Evolutionary conservation across 257 asterid species (phyloP).

Genomic region (Plantago ovata): DNA sequence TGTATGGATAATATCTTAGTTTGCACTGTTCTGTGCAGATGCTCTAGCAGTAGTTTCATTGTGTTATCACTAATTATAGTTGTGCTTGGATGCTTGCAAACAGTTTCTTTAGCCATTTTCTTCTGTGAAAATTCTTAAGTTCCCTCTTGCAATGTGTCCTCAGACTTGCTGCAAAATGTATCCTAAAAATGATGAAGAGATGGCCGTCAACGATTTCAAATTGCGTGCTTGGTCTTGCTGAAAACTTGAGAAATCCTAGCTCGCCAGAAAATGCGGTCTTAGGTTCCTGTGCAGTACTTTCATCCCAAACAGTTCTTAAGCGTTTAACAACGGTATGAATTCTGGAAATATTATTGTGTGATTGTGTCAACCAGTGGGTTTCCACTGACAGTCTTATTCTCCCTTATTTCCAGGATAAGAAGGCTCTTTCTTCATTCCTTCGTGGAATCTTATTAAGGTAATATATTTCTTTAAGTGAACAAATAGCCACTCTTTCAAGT

Average conservation of each 20-base stretch:
- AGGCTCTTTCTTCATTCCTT: conserved; percentile 87
- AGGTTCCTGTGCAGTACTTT: conserved; percentile 95
- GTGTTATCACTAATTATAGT: not conserved
- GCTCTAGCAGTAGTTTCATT: conserved; percentile 7
- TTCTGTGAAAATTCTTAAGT: conserved; percentile 18
- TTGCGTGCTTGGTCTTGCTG: conserved; percentile 66
- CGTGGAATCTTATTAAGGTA: conserved; percentile 91
- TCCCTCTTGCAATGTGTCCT: conserved; percentile 19
- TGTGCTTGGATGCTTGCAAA: too few relatives aligned
- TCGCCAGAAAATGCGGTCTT: conserved; percentile 84
- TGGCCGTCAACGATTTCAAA: conserved; percentile 96
- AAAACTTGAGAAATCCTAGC: conserved; percentile 57
- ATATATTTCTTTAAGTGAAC: conserved; percentile 17
- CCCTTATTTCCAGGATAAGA: conserved; percentile 60
- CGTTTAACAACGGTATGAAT: conserved; percentile 72
- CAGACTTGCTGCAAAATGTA: conserved; percentile 81
- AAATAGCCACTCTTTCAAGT: conserved; percentile 13
- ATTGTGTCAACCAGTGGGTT: conserved; percentile 7
- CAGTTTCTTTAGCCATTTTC: conserved; percentile 7
- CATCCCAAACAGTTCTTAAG: conserved; percentile 87
- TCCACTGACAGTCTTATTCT: conserved; percentile 29
- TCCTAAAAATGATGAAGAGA: conserved; percentile 85
- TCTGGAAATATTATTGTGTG: conserved; percentile 5
- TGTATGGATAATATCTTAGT: conserved; percentile 7
- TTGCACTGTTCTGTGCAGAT: conserved; percentile 9